Conservation (phyloP, 2,329 filamentous ascomycete genomes). For the Huntiella bhutanensis region DNA sequence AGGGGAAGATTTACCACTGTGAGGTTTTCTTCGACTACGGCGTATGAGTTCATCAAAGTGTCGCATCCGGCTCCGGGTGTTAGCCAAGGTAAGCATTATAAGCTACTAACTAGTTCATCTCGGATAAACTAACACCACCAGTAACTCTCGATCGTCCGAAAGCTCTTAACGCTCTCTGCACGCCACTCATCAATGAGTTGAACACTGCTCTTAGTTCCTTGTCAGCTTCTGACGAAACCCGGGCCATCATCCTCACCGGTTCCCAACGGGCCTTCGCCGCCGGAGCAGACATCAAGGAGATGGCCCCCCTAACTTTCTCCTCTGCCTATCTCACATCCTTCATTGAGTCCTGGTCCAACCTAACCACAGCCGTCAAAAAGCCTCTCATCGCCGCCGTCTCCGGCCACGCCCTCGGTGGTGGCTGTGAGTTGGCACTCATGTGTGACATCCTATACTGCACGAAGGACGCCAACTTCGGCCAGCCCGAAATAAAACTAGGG, state of each 20-base stretch:
- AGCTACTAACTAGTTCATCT: not conserved
- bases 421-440: constrained; percentile 96
- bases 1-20: not conserved
- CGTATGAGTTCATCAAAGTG: constrained; percentile 67
- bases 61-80: constrained; percentile 77
- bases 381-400: constrained; percentile 88
- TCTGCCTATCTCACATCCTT: constrained; percentile 78
- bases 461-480: constrained; percentile 71
- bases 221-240: constrained; percentile 49
- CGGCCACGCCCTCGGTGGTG: constrained; percentile 83
- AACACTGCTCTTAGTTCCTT: constrained; percentile 57
- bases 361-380: constrained; percentile 73
- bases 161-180: constrained; percentile 84
- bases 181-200: constrained; percentile 76
- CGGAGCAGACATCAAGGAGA: constrained; percentile 97
- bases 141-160: constrained; percentile 89
- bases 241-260: constrained; percentile 70
- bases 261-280: constrained; percentile 83
- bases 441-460: constrained; percentile 89
- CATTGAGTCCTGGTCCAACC: constrained; percentile 83
- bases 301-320: constrained; percentile 80
- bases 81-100: constrained; percentile 49
- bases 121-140: constrained; percentile 20
- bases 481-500: constrained; percentile 92
- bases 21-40: constrained; percentile 17